Conservation (phyloP, 2,329 filamentous ascomycete genomes). For the Rhexocercosporidium sp. region DNA sequence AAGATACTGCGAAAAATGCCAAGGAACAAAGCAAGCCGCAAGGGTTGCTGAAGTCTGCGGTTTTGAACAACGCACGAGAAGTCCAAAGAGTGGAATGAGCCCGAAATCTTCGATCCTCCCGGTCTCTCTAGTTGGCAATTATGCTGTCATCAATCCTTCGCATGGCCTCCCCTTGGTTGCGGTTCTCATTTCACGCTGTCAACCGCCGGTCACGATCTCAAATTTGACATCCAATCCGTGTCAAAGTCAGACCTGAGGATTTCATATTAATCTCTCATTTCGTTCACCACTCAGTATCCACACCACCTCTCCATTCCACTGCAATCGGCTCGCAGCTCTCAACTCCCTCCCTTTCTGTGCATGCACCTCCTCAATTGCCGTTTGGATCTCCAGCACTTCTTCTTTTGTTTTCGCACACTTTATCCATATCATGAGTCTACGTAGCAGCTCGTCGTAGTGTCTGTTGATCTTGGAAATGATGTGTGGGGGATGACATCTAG, state of each 20-base stretch:
- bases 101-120: background rate
- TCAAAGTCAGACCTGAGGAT: background rate
- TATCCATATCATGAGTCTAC: slow-evolving; percentile 38
- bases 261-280: background rate
- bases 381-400: slow-evolving; percentile 24
- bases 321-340: slow-evolving; percentile 13
- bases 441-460: slow-evolving; percentile 39
- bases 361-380: slow-evolving; percentile 7
- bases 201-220: background rate
- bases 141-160: too few relatives aligned
- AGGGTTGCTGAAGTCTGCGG: slow-evolving; percentile 26
- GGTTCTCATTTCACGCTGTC: background rate
- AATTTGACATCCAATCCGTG: background rate
- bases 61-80: slow-evolving; percentile 24
- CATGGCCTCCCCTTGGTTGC: too few relatives aligned
- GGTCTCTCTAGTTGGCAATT: too few relatives aligned
- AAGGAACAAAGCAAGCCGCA: slow-evolving; percentile 12
- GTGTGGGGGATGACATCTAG: slow-evolving; percentile 44
- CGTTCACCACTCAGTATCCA: slow-evolving; percentile 11
- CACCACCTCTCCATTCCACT: slow-evolving; percentile 27
- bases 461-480: slow-evolving; percentile 34
- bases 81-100: background rate
- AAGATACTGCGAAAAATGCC: slow-evolving; percentile 15
- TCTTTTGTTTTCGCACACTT: slow-evolving; percentile 36
- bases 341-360: slow-evolving; percentile 17